Evolutionary conservation across 1,284 basidiomycete genomes (phyloP), one percentile per base, ranked within the genome.

Genomic region (Heterobasidion parviporum): DNA sequence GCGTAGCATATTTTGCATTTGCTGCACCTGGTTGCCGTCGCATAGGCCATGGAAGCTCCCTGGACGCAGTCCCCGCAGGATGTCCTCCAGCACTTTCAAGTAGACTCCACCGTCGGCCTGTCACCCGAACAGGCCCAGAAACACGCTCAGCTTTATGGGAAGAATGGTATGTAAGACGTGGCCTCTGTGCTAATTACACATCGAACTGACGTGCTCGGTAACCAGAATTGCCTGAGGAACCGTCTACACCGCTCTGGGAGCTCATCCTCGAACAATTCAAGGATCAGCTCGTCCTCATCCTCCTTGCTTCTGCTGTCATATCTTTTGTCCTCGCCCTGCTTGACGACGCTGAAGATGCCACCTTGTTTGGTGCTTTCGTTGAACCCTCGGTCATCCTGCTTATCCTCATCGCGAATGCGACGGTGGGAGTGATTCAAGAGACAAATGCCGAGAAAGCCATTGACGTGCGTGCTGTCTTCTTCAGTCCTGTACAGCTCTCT

Each of bases 181-280:
- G 41, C 18, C 6, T 18, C 9, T 18, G 36, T 14, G 36, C 18
- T 3, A 36, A 12, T 34, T 3, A 2, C 35, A 34, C 50, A 35
- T 36, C 35, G 41, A 46, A 26, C 36, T 56, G 33, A 55, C 43
- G 16, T 53, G 34, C 2, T 46, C 8, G 32, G 41, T 26, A n/a
- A 58, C 5, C 67, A 95, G 92, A 89, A 68, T 78, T 98, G 12
- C 92, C 94, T 14, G 94, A 97, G 65, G 88, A 95, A 14, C 86
- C 90, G 0, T 76, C 92, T 1, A 97, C 94, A 3, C 93, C 96
- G 4, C 70, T 99, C 47, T 94, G 92, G 90, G 82, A 92, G 65
- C 84, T 98, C 59, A 91, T 99, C 59, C 79, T 99, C 18, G 94
- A 96, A 63, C 96, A 99, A 74, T 99, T 99, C 80, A 89, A 97